These are phyloP conservation scores for Mercurialis annua DNA, from an alignment of 345 rosid genomes.

Conservation along the genomic window DNA sequence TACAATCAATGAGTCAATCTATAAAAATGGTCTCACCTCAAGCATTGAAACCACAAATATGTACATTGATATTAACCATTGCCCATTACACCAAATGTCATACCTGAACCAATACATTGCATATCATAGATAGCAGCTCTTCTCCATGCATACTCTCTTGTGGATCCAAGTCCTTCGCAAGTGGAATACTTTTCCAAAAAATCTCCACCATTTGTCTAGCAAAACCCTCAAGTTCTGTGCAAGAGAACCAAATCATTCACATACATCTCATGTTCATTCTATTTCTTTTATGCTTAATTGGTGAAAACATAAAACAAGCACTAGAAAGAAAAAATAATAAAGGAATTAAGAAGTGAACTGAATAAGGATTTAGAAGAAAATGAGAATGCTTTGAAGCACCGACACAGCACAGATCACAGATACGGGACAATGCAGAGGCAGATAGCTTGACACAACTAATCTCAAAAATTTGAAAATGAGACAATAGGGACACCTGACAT, in stretches of 20 bases:
- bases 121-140: slow-evolving; percentile 71
- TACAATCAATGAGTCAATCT: not conserved
- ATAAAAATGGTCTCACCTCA: not conserved
- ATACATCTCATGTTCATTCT: too few relatives aligned
- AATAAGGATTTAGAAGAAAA: not conserved
- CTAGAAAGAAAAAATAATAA: not conserved
- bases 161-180: slow-evolving; percentile 85
- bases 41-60: not conserved
- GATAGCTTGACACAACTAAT: too few relatives aligned
- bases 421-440: too few relatives aligned
- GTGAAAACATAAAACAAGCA: slow-evolving; percentile 11
- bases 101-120: slow-evolving; percentile 91
- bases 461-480: too few relatives aligned
- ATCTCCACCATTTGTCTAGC: slow-evolving; percentile 63
- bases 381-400: too few relatives aligned
- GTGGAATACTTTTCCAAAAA: slow-evolving; percentile 68
- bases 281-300: too few relatives aligned
- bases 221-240: slow-evolving; percentile 57
- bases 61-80: not conserved
- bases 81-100: not conserved
- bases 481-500: too few relatives aligned
- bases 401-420: too few relatives aligned
- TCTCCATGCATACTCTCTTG: slow-evolving; percentile 95
- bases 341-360: not conserved
- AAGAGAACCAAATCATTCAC: slow-evolving; percentile 20